Evolutionary conservation across 805 yeast species (phyloP), one percentile per base, ranked within the genome.

Genomic region (Wickerhamomyces canadensis): DNA sequence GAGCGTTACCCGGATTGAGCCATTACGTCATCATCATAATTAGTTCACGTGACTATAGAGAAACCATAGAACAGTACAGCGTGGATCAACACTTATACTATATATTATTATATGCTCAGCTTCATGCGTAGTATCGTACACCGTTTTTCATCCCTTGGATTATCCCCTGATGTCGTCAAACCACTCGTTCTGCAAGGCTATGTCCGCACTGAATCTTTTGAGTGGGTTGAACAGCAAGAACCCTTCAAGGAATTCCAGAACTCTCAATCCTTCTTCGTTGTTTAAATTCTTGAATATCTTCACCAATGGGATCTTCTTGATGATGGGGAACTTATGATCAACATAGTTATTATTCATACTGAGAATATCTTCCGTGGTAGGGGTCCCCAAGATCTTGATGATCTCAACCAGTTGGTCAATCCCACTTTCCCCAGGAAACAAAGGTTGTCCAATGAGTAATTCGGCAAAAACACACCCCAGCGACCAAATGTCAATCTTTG

Each of bases 401-500:
- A 91, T 91, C 62, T 91, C 98, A 15, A 91, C 98, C 52, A 91
- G 74, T 62, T 93, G 98, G 60, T 93, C 98, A 41, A 93, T 91
- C 27, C 98, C 98, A 42, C 89, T 80, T 59, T 93, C 98, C 31
- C 98, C 98, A 11, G 98, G 98, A 65, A 93, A 93, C 47, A 93
- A 68, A 12, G 98, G 98, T 59, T 88, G 97, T 14, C 98, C 98
- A 40, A 93, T 72, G 45, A 89, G 77, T 53, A 93, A 68, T 64
- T 93, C 98, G 5, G 98, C 98, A 86, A 93, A 88, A 17, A 93
- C 98, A 67, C 98, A 93, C 16, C 96, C 96, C 12, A 95, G 87
- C 12, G 96, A 85, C 98, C 98, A 93, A 33, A 93, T 78, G 60
- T 93, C 98, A 48, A 93, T 93, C 61, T 91, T 89, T 22, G 97